Percentiles rank a stretch among this genome's conserved stretches.
phyloP scores from a whole-genome alignment of 2,329 filamentous ascomycete genomes.

The Cadophora malorum region DNA sequence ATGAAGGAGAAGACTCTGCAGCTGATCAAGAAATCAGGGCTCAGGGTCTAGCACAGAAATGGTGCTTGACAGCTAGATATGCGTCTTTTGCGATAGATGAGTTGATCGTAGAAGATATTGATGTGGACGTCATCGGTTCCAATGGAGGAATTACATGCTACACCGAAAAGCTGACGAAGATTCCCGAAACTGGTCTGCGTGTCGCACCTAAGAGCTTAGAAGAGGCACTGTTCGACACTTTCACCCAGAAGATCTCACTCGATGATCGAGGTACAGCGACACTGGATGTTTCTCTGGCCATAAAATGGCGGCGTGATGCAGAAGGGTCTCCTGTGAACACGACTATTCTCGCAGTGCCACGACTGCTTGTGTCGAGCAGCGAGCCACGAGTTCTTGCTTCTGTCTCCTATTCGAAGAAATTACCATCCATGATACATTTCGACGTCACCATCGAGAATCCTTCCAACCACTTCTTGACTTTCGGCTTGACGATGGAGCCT shows the following conservation, averaged over 20 bases:
- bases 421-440: slow-evolving; percentile 50
- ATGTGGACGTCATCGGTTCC: slow-evolving; percentile 65
- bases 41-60: slow-evolving; percentile 77
- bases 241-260: slow-evolving; percentile 76
- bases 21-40: slow-evolving; percentile 47
- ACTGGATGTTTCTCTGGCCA: slow-evolving; percentile 75
- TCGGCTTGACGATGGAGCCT: slow-evolving; percentile 90
- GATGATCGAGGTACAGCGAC: slow-evolving; percentile 81
- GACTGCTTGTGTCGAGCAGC: slow-evolving; percentile 78
- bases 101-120: slow-evolving; percentile 67
- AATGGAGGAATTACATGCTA: slow-evolving; percentile 68
- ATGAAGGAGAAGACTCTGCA: slow-evolving; percentile 45
- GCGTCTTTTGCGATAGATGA: slow-evolving; percentile 77
- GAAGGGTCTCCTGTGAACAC: slow-evolving; percentile 54
- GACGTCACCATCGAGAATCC: slow-evolving; percentile 88
- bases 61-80: slow-evolving; percentile 76
- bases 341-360: slow-evolving; percentile 77
- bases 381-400: slow-evolving; percentile 81
- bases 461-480: slow-evolving; percentile 92
- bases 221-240: slow-evolving; percentile 74
- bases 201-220: slow-evolving; percentile 73
- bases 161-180: slow-evolving; percentile 49
- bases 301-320: slow-evolving; percentile 74
- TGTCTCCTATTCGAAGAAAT: slow-evolving; percentile 52
- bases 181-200: slow-evolving; percentile 50